Conservation (phyloP, 352 stramenopile genomes). For the Phytophthora citrophthora region DNA sequence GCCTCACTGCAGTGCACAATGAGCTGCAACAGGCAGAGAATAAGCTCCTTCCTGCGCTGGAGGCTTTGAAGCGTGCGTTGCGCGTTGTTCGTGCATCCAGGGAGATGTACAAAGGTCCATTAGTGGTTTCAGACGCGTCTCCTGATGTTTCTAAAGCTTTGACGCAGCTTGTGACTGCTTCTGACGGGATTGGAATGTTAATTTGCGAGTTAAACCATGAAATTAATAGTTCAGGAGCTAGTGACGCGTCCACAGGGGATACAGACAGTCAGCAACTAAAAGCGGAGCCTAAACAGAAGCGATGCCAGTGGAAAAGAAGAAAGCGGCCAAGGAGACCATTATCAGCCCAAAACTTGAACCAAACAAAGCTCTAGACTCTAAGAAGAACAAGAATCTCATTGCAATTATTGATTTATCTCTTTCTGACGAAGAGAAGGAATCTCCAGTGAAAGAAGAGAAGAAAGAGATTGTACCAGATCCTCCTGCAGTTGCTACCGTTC, state of each 20-base stretch:
- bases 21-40: conserved; percentile 12
- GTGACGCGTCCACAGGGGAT: conserved; percentile 12
- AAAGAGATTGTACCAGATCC: neutral
- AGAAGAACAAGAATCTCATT: neutral
- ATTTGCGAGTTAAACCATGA: conserved; percentile 13
- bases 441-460: conserved; percentile 6
- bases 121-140: conserved; percentile 11
- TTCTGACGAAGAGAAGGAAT: conserved; percentile 11
- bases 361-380: neutral
- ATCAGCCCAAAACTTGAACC: too few species aligned
- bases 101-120: conserved; percentile 5
- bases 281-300: conserved; percentile 4
- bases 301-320: conserved; percentile 8
- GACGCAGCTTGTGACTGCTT: conserved; percentile 7
- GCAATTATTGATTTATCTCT: conserved; percentile 12
- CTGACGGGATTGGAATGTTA: conserved; percentile 16
- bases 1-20: conserved; percentile 14
- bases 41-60: conserved; percentile 9
- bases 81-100: conserved; percentile 16
- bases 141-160: conserved; percentile 7
- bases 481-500: neutral
- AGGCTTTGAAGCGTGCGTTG: conserved; percentile 7
- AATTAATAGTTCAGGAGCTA: neutral
- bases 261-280: neutral
- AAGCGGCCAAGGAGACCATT: conserved; percentile 8